Percentiles rank a stretch among this genome's conserved stretches.
phyloP scores from a whole-genome alignment of 2,329 filamentous ascomycete genomes.

The Bipolaris cookei region DNA sequence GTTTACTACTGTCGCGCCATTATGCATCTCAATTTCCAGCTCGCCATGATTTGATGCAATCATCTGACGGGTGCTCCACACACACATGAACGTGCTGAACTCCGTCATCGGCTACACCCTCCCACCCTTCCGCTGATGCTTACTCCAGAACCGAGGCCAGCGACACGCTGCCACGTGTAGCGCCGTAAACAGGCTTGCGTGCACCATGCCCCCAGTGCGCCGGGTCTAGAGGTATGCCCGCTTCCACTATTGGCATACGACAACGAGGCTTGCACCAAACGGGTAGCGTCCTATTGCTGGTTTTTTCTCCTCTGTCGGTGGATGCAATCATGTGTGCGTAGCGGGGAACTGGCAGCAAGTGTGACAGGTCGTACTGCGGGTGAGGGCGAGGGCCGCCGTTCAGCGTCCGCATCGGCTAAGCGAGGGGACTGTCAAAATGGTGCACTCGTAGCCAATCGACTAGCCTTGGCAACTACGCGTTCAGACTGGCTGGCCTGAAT shows the following conservation, averaged over 20 bases:
- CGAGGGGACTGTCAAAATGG: conserved; percentile 34
- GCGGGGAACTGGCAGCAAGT: conserved; percentile 29
- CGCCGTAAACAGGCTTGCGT: conserved; percentile 23
- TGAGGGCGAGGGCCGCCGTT: conserved; percentile 41
- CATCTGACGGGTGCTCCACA: conserved; percentile 17
- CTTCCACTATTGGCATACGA: conserved; percentile 14
- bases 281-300: conserved; percentile 7
- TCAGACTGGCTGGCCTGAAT: conserved; percentile 36
- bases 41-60: conserved; percentile 13
- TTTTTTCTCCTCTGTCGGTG: conserved; percentile 18
- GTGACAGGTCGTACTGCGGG: conserved; percentile 44
- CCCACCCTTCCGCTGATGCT: conserved; percentile 23
- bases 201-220: conserved; percentile 13
- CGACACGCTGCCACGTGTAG: conserved; percentile 49
- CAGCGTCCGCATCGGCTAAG: conserved; percentile 40
- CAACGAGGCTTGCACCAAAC: conserved; percentile 18
- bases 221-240: conserved; percentile 32
- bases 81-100: conserved; percentile 9
- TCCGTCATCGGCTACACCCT: conserved; percentile 31
- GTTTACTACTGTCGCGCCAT: conserved; percentile 17
- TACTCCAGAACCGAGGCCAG: conserved; percentile 31
- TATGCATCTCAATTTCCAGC: conserved; percentile 20
- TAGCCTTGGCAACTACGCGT: conserved; percentile 39
- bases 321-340: conserved; percentile 25
- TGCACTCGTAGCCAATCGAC: conserved; percentile 33